These are phyloP conservation scores for Hevea brasiliensis DNA, from an alignment of 345 rosid species.

Conservation along the genomic window DNA sequence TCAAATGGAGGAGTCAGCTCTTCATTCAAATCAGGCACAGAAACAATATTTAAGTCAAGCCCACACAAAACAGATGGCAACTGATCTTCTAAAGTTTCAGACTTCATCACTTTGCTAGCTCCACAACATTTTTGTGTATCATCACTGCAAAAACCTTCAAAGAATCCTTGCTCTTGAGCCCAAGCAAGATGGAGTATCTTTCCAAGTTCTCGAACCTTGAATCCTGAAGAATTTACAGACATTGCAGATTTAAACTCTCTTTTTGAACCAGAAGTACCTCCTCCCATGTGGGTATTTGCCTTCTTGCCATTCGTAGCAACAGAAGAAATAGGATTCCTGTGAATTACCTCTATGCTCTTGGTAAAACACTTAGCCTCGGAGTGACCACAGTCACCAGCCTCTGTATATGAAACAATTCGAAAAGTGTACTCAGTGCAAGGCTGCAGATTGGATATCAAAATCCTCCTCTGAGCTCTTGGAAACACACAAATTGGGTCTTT, in stretches of 20 bases:
- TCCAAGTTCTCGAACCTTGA: constrained; percentile 73
- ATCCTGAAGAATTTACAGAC: constrained; percentile 46
- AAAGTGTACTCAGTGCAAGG: constrained; percentile 83
- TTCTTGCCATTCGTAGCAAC: constrained; percentile 31
- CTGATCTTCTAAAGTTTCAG: constrained; percentile 37
- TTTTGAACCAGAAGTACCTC: constrained; percentile 42
- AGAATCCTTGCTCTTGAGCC: constrained; percentile 74
- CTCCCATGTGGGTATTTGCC: constrained; percentile 36
- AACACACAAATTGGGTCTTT: constrained; percentile 58
- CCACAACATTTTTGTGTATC: constrained; percentile 60
- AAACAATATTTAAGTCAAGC: constrained; percentile 76
- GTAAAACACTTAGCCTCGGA: constrained; percentile 72
- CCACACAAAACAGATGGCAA: constrained; percentile 53
- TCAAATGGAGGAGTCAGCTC: constrained; percentile 79
- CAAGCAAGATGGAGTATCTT: constrained; percentile 61
- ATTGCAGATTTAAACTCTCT: constrained; percentile 31
- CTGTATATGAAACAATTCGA: constrained; percentile 58
- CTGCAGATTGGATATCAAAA: constrained; percentile 70
- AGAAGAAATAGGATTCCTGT: constrained; percentile 42
- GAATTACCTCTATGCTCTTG: constrained; percentile 59
- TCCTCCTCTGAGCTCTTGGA: constrained; percentile 70
- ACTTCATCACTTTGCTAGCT: constrained; percentile 34
- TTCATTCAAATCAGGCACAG: constrained; percentile 90
- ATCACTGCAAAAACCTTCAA: constrained; percentile 62
- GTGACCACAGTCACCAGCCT: constrained; percentile 56